Percentiles rank a stretch among this genome's conserved stretches.
Evolutionary conservation across 2,329 filamentous ascomycete genomes (phyloP).

Genomic region (Trichoderma sp.): DNA sequence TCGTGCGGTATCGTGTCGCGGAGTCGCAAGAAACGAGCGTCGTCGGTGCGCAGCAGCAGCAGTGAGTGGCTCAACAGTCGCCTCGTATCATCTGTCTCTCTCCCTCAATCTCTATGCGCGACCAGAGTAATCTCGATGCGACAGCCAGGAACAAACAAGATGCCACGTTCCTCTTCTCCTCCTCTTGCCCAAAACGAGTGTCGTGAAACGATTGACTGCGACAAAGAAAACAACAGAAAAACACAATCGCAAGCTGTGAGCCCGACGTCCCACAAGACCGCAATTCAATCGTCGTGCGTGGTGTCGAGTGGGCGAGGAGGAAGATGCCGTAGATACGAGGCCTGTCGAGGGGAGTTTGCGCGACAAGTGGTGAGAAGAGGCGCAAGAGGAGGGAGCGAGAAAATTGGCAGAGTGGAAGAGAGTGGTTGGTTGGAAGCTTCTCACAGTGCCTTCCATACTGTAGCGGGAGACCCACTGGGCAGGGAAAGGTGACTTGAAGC

Average conservation of each 20-base stretch:
- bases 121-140: neutral
- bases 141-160: slow-evolving; percentile 1
- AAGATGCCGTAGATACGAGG: slow-evolving; percentile 10
- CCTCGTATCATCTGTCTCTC: neutral
- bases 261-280: neutral
- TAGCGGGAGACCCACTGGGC: neutral
- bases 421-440: neutral
- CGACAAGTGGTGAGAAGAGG: neutral
- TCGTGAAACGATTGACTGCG: slow-evolving; percentile 21
- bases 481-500: slow-evolving; percentile 13
- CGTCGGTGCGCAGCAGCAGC: neutral
- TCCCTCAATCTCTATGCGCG: neutral
- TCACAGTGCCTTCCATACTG: neutral
- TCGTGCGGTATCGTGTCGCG: neutral
- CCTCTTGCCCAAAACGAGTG: slow-evolving; percentile 15
- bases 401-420: too few relatives aligned
- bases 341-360: neutral
- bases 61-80: neutral
- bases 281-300: neutral
- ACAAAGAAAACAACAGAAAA: neutral
- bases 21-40: neutral
- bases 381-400: slow-evolving; percentile 4
- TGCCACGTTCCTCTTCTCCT: slow-evolving; percentile 1
- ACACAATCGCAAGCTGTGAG: neutral
- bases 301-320: neutral